Percentiles rank a stretch among this genome's conserved stretches.
phyloP scores from a whole-genome alignment of 352 stramenopile species.

The Phytophthora cactorum region DNA sequence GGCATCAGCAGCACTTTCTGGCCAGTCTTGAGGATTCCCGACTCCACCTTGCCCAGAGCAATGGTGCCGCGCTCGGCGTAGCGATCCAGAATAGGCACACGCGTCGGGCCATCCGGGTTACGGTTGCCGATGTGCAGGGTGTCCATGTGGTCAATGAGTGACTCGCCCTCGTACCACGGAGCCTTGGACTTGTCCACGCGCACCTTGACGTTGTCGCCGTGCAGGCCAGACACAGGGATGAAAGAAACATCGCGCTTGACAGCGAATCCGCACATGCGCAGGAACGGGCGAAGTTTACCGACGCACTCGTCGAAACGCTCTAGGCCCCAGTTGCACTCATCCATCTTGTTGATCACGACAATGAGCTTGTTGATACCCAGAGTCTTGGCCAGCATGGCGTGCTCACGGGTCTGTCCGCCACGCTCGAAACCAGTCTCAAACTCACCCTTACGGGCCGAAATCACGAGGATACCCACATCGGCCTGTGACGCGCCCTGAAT shows the following conservation, averaged over 20 bases:
- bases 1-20: constrained; percentile 97
- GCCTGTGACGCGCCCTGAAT: constrained; percentile 96
- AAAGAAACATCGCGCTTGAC: constrained; percentile 98
- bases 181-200: constrained; percentile 66
- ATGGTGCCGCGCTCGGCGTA: constrained; percentile 98
- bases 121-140: constrained; percentile 91
- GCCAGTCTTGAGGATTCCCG: constrained; percentile 91
- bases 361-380: constrained; percentile 98
- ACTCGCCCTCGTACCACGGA: constrained; percentile 95
- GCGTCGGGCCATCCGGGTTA: constrained; percentile 90
- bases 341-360: constrained; percentile 99
- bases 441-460: constrained; percentile 96
- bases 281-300: constrained; percentile 95
- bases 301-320: constrained; percentile 93
- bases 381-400: constrained; percentile 99
- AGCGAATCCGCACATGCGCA: constrained; percentile 95
- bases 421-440: constrained; percentile 99
- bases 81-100: constrained; percentile 97
- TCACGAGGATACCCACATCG: constrained; percentile 97
- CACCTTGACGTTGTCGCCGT: constrained; percentile 97
- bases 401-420: constrained; percentile 98
- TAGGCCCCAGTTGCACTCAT: constrained; percentile 97
- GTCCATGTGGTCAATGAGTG: constrained; percentile 95
- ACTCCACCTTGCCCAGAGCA: constrained; percentile 98
- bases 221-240: constrained; percentile 97